These are phyloP conservation scores for Rhodotorula babjevae DNA, from an alignment of 768 basidiomycete species.

Conservation along the genomic window DNA sequence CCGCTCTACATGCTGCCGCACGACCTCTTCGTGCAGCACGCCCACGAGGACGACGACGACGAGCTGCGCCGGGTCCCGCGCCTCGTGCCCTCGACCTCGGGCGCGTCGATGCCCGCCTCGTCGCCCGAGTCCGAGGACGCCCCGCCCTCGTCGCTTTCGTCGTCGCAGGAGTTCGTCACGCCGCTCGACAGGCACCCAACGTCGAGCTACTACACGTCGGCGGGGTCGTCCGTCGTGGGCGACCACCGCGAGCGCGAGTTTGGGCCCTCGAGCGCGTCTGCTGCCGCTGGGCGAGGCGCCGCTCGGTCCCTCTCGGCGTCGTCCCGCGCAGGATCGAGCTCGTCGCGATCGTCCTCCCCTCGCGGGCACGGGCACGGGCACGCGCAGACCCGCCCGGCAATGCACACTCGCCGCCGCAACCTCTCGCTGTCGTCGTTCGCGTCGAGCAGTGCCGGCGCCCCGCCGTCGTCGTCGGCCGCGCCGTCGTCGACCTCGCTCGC, in stretches of 20 bases:
- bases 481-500: conserved; percentile 1
- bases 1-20: conserved; percentile 22
- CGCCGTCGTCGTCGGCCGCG: not conserved
- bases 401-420: not conserved
- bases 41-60: not conserved
- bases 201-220: not conserved
- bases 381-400: too few species aligned
- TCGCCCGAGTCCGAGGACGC: conserved; percentile 3
- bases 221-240: not conserved
- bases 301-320: conserved; percentile 8
- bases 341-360: not conserved
- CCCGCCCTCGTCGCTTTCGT: not conserved
- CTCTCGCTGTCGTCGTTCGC: not conserved
- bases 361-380: not conserved
- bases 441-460: not conserved
- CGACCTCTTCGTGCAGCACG: conserved; percentile 20
- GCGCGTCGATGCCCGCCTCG: not conserved
- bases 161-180: not conserved
- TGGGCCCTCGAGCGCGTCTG: too few species aligned
- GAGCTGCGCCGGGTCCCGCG: not conserved
- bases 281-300: not conserved
- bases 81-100: not conserved
- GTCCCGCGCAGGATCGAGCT: not conserved
- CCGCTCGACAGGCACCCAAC: not conserved
- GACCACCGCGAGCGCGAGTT: too few species aligned